Base-by-base conservation (phyloP, 805 yeast genomes). In the Scheffersomyces lignosus region DNA sequence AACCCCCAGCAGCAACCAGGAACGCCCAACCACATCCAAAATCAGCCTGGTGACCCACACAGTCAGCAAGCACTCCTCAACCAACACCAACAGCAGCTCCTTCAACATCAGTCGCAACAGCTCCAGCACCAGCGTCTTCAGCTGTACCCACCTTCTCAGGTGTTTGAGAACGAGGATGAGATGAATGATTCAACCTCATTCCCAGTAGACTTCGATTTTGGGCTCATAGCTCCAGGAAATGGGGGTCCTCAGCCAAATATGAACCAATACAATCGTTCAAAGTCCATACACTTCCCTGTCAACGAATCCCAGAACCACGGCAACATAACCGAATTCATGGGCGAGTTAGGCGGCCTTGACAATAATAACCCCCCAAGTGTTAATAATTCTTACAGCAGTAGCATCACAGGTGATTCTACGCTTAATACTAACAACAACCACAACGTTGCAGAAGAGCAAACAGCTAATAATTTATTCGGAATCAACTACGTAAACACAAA, bases 121-220 rank as follows among this genome's bases (percentile, higher is more conserved):
- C 42, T 36, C 27, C n/a, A 25, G 34, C 25, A 15, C 22, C 34
- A 9, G 14, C 27, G 23, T 18, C 15, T 35, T 5, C 30, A 4
- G 16, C 30, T n/a, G 30, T 18, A 5, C 15, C 30, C 5, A 15
- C 23, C 24, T 10, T 7, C 7, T 10, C 7, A 20, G 7, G 10
- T 20, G 10, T 7, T 20, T 7, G 24, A 20, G 10, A 10, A 20
- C 24, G 24, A 20, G 10, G 24, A 20, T 10, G n/a, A n/a, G n/a
- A 20, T 20, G 24, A 20, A 20, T 10, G 24, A 20, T 20, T 18
- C 31, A 25, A 29, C 34, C 5, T 18, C 20, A 13, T 48, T 50
- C 34, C 58, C 56, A n/a, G 45, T 48, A 9, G 52, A 53, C 28
- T 51, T 56, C 41, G 59, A 54, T 37, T 51, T 56, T 38, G 57